phyloP scores from a whole-genome alignment of 805 yeast species.

The Candida wancherniae region DNA sequence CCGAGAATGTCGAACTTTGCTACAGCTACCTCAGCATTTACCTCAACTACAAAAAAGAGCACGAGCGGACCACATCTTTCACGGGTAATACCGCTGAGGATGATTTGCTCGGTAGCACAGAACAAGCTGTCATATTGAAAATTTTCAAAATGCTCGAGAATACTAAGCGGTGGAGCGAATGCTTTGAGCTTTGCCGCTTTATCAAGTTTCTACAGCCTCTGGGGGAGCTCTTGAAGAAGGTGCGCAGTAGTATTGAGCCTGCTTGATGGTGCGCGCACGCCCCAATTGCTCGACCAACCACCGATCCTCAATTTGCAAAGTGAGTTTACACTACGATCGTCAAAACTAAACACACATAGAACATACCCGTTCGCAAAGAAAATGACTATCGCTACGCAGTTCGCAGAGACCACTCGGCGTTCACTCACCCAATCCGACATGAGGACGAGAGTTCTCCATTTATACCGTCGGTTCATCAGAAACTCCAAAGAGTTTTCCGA shows the following conservation, averaged over 20 bases:
- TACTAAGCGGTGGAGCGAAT: slow-evolving; percentile 45
- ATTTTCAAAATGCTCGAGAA: slow-evolving; percentile 40
- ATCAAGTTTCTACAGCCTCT: slow-evolving; percentile 47
- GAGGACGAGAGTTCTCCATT: slow-evolving; percentile 56
- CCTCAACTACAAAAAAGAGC: slow-evolving; percentile 44
- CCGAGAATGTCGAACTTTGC: slow-evolving; percentile 42
- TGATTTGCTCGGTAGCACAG: slow-evolving; percentile 20
- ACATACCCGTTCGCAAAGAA: slow-evolving; percentile 3
- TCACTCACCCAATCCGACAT: slow-evolving; percentile 58
- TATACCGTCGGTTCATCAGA: slow-evolving; percentile 70
- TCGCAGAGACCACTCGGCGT: slow-evolving; percentile 75
- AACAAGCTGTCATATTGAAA: slow-evolving; percentile 37
- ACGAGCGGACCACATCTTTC: slow-evolving; percentile 4
- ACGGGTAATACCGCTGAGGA: slow-evolving; percentile 1
- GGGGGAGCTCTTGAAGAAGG: slow-evolving; percentile 23
- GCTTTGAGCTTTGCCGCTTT: slow-evolving; percentile 51
- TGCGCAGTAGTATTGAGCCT: slow-evolving; percentile 2
- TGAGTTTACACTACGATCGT: background rate
- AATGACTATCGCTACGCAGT: slow-evolving; percentile 72
- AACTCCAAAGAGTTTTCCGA: slow-evolving; percentile 56
- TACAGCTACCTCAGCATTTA: slow-evolving; percentile 51
- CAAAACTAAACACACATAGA: background rate
- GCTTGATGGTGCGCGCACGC: slow-evolving; percentile 13
- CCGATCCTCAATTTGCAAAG: slow-evolving; percentile 12
- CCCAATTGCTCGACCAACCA: slow-evolving; percentile 16